Evolutionary conservation across 2,329 filamentous ascomycete species (phyloP), one percentile per base, ranked within the genome.

Genomic region (Clonostachys rhizophaga): DNA sequence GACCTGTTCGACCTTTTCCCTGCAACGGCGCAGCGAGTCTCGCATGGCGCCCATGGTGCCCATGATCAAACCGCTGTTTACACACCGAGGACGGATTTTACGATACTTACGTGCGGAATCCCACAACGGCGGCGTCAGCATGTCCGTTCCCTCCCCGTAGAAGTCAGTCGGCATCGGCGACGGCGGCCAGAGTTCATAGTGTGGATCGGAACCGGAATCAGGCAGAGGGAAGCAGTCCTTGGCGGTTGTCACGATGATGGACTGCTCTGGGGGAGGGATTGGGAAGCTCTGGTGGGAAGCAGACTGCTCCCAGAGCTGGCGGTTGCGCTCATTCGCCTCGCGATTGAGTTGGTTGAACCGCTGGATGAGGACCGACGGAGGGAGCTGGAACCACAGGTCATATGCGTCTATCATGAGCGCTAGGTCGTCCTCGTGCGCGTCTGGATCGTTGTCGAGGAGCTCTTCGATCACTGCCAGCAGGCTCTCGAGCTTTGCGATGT

Each of bases 311-410:
- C 64, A 66, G 5, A 59, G 45, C 3, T 49, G 45, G 3, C 47
- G 54, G 3, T 55, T 35, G 8, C 65, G 58, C 4, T 54, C 55
- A 43, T 68, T 57, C 12, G 65, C 65, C 37, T 66, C 58, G 6
- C 50, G 51, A 48, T 68, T 68, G 20, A 68, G 52, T 13, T 55
- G 54, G 44, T 67, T 65, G 46, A 61, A 69, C 8, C 66, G 60
- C 37, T 64, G 48, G 6, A 69, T 58, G 3, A 69, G 57, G 1
- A 67, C 64, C 6, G 63, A 62, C 1, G 65, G 63, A 0, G 66
- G 66, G 1, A 69, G 58, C 44, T 69, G 66, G 40, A 69, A 69
- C 66, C 66, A 69, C 36, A 65, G 53, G 40, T 69, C 64, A 49
- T 69, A 63, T 0, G 65, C 62, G 20, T 69, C 66, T 2, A 69